Evolutionary conservation across 176 grass and related monocot species (phyloP).

Genomic region (Stipa capillata): DNA sequence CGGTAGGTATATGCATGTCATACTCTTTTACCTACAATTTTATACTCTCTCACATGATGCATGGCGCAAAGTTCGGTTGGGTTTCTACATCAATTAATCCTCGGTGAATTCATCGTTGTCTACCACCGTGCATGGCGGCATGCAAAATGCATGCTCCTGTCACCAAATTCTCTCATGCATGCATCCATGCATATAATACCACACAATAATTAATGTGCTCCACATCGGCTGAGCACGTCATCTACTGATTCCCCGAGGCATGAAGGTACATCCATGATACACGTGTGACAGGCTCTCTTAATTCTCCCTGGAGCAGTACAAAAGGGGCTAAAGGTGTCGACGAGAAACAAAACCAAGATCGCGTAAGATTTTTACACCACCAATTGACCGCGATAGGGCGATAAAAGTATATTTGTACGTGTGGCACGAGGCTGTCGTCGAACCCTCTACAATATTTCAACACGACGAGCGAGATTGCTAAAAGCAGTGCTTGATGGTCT

Average conservation of each 20-base stretch:
- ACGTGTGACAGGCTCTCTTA: neutral
- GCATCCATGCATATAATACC: neutral
- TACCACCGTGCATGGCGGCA: neutral
- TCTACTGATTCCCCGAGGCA: neutral
- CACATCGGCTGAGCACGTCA: neutral
- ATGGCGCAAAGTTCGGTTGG: neutral
- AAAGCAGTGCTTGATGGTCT: neutral
- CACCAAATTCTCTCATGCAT: conserved; percentile 21
- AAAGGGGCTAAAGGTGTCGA: conserved; percentile 3
- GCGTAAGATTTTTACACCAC: conserved; percentile 13
- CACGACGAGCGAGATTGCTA: no score
- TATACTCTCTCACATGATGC: neutral
- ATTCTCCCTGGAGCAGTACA: neutral
- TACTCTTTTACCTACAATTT: conserved; percentile 19
- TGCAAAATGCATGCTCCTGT: neutral
- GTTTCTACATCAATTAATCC: neutral
- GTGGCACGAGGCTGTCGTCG: conserved; percentile 26
- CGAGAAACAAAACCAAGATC: conserved; percentile 32
- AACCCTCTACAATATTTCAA: conserved; percentile 33
- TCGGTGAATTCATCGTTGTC: neutral
- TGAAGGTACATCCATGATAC: neutral
- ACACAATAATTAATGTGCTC: neutral
- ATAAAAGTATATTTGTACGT: conserved; percentile 25
- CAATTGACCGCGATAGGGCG: conserved; percentile 26
- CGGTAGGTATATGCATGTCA: conserved; percentile 33